Conservation (phyloP, 176 grass and related monocot genomes). For the Ensete ventricosum region DNA sequence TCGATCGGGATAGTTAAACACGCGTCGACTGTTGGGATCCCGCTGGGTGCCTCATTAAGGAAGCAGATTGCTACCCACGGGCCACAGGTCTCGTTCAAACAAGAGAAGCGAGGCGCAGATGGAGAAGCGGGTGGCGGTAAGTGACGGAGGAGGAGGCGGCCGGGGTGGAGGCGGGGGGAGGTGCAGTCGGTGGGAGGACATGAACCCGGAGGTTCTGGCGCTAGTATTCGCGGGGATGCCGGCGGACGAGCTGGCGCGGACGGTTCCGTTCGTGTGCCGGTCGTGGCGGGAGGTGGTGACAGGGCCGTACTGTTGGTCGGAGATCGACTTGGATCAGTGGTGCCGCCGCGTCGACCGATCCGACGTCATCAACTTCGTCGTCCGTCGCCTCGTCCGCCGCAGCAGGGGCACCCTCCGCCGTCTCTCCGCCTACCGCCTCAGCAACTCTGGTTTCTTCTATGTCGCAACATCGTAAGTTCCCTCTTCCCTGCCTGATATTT, state of each 20-base stretch:
- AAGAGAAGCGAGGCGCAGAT: neutral
- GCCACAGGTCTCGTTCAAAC: too few species aligned
- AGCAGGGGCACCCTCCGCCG: slow-evolving; percentile 29
- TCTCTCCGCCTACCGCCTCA: slow-evolving; percentile 45
- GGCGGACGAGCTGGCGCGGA: slow-evolving; percentile 36
- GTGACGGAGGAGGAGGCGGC: neutral
- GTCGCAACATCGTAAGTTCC: slow-evolving; percentile 25
- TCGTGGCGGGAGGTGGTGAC: slow-evolving; percentile 29
- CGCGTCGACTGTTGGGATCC: too few species aligned
- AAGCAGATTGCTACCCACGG: too few species aligned
- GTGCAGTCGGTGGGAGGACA: slow-evolving; percentile 27
- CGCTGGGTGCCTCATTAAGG: too few species aligned
- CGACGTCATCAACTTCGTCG: slow-evolving; percentile 31
- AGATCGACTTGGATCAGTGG: slow-evolving; percentile 48
- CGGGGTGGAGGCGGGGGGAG: neutral
- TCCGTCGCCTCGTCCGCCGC: slow-evolving; percentile 36
- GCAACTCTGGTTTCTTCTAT: slow-evolving; percentile 27
- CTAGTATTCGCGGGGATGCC: slow-evolving; percentile 30
- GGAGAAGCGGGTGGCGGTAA: neutral
- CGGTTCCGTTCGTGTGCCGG: slow-evolving; percentile 45
- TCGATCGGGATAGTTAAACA: too few species aligned
- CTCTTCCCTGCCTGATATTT: neutral
- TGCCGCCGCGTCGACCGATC: slow-evolving; percentile 48
- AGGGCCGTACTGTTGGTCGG: slow-evolving; percentile 40
- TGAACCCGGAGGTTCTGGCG: slow-evolving; percentile 44